Evolutionary conservation across 108 stramenopile genomes (phyloP).

Genomic region (Fragilariopsis cylindrus): DNA sequence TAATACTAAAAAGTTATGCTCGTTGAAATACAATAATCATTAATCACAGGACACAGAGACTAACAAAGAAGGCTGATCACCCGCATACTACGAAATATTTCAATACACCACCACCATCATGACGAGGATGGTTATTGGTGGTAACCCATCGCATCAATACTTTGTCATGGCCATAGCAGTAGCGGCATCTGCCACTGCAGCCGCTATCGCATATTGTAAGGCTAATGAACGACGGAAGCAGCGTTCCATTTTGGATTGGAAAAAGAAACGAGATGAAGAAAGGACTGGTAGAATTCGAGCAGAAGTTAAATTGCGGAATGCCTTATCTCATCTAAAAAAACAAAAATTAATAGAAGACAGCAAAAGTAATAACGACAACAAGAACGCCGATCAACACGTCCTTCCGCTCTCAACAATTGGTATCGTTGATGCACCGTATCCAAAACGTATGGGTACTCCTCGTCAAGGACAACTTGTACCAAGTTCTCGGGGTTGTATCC

Average conservation of each 20-base stretch:
- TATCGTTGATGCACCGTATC: conserved; percentile 69
- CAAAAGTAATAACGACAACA: neutral
- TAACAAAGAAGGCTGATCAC: too few species aligned
- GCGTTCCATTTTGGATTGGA: conserved; percentile 21
- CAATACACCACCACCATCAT: too few species aligned
- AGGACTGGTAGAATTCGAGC: conserved; percentile 83
- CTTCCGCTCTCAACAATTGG: conserved; percentile 63
- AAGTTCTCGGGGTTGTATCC: conserved; percentile 57
- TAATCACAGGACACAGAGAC: too few species aligned
- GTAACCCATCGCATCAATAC: neutral
- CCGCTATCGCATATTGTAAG: neutral
- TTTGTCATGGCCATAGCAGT: neutral
- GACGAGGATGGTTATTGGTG: too few species aligned
- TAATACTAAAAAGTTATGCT: too few species aligned
- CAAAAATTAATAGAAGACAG: neutral
- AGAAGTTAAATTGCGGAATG: conserved; percentile 68
- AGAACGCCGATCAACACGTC: conserved; percentile 18
- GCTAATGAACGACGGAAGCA: neutral
- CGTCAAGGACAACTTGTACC: conserved; percentile 81
- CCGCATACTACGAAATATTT: too few species aligned
- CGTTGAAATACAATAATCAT: too few species aligned
- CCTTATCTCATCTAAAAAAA: conserved; percentile 44
- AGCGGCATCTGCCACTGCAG: neutral
- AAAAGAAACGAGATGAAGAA: conserved; percentile 67
- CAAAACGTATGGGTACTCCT: conserved; percentile 87